Base-by-base conservation (phyloP, 2,329 filamentous ascomycete genomes). In the Clathrospora elynae region DNA sequence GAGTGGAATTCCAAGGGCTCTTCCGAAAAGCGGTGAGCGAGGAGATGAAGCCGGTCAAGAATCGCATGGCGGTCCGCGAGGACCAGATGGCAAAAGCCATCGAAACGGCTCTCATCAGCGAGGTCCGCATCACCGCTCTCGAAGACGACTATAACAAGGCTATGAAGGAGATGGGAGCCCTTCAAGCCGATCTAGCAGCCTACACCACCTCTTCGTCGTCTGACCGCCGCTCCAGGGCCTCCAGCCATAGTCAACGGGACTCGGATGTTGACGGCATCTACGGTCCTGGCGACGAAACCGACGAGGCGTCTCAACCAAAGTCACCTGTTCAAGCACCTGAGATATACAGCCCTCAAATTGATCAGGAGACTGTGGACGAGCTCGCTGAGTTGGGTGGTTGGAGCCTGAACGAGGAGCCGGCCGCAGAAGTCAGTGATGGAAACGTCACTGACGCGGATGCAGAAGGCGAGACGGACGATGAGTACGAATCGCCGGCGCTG, bases 401-500 rank as follows among this genome's bases (percentile, higher is more conserved):
- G 24, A 24, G 24, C 18, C 35, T 29, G 35, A 17, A 29, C 35
- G 12, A 13, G 14, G 25, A 37, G 17, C 16, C 25, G 29, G 14
- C 35, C 12, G 17, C 19, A 13, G 25, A 37, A 8, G 24, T 10
- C 35, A 29, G 17, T 22, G 25, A 12, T 20, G 25, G 25, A 14
- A 29, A 22, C 9, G 26, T n/a, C 25, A 29, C 35, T 37, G 35
- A 37, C 17, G 16, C 28, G 17, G 24, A 37, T 13, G 25, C 24
- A 14, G 35, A 37, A 37, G 25, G 35, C 25, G 35, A 37, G 24
- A 37, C 35, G 14, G 24, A 29, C 17, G 25, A 37, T 19, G 35
- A 37, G 35, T 28, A 29, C 12, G 24, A 29, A 8, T 12, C 9
- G 13, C 18, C 17, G 14, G 25, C 17, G 29, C 12, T 17, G 16